phyloP scores from a whole-genome alignment of 768 basidiomycete genomes.

The Suillus lakei region DNA sequence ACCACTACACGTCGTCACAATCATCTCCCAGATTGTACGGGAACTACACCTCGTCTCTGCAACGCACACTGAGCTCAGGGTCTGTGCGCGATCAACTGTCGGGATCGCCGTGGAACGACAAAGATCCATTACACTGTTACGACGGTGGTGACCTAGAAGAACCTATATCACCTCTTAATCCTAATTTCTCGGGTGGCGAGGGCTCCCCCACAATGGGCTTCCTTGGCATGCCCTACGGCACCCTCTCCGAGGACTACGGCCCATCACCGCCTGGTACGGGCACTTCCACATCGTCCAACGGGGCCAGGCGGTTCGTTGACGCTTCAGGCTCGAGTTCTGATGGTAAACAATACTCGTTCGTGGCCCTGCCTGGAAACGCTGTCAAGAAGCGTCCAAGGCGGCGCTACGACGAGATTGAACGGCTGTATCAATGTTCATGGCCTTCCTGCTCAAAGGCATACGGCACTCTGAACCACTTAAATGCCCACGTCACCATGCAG shows the following conservation, averaged over 20 bases:
- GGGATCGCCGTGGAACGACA: constrained; percentile 32
- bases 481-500: constrained; percentile 98
- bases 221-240: constrained; percentile 44
- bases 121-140: constrained; percentile 38
- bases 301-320: constrained; percentile 25
- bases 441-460: constrained; percentile 81
- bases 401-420: constrained; percentile 94
- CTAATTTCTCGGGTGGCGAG: constrained; percentile 53
- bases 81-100: constrained; percentile 50
- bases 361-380: constrained; percentile 78
- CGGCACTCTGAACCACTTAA: constrained; percentile 95
- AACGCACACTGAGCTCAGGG: constrained; percentile 49
- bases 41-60: constrained; percentile 45
- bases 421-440: constrained; percentile 88
- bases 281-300: constrained; percentile 59
- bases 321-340: constrained; percentile 42
- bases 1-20: constrained; percentile 40
- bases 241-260: constrained; percentile 55
- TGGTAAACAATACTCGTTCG: constrained; percentile 81
- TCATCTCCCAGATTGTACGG: constrained; percentile 39
- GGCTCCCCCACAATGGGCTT: constrained; percentile 37
- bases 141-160: constrained; percentile 45
- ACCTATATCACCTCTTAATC: constrained; percentile 59
- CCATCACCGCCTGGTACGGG: constrained; percentile 67
- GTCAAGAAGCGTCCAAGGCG: constrained; percentile 85